A percentile compares a stretch with the other conserved stretches of the same genome.
phyloP scores from a whole-genome alignment of 768 basidiomycete species.

The Serpula lacrymans region DNA sequence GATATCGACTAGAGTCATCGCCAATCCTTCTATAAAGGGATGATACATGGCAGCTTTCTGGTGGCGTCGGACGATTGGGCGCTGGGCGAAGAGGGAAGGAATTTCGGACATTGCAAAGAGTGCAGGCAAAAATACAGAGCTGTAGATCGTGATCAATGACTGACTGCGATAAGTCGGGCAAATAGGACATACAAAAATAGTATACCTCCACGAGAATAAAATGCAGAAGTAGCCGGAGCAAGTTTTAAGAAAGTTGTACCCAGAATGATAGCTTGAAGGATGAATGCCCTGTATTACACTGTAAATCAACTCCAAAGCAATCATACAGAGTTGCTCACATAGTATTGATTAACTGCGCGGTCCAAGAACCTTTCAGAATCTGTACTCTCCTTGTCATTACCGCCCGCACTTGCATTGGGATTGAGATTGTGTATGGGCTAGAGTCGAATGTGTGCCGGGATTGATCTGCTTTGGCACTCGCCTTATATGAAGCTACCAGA shows the following conservation, averaged over 20 bases:
- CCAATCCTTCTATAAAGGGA: slow-evolving; percentile 44
- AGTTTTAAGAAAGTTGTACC: slow-evolving; percentile 42
- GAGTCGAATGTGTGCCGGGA: slow-evolving; percentile 39
- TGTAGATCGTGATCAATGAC: no score
- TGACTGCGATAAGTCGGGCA: not conserved
- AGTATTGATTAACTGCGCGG: slow-evolving; percentile 26
- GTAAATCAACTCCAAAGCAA: slow-evolving; percentile 1
- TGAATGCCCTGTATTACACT: slow-evolving; percentile 31
- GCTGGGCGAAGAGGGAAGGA: slow-evolving; percentile 43
- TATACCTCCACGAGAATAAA: slow-evolving; percentile 63
- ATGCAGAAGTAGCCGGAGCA: slow-evolving; percentile 28
- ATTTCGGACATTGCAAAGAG: slow-evolving; percentile 59
- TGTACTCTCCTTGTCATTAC: slow-evolving; percentile 45
- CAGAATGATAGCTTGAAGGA: slow-evolving; percentile 16
- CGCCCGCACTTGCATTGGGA: slow-evolving; percentile 40
- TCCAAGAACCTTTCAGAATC: slow-evolving; percentile 40
- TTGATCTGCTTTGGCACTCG: slow-evolving; percentile 49
- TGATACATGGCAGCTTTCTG: slow-evolving; percentile 47
- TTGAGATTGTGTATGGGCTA: slow-evolving; percentile 45
- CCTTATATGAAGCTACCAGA: slow-evolving; percentile 38
- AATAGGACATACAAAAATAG: slow-evolving; percentile 60
- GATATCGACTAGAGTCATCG: slow-evolving; percentile 44
- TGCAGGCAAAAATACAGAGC: slow-evolving; percentile 56
- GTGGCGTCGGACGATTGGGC: slow-evolving; percentile 44
- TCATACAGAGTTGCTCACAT: slow-evolving; percentile 21